Base-by-base conservation (phyloP, 2,329 filamentous ascomycete genomes). In the Trichoderma polysporum region DNA sequence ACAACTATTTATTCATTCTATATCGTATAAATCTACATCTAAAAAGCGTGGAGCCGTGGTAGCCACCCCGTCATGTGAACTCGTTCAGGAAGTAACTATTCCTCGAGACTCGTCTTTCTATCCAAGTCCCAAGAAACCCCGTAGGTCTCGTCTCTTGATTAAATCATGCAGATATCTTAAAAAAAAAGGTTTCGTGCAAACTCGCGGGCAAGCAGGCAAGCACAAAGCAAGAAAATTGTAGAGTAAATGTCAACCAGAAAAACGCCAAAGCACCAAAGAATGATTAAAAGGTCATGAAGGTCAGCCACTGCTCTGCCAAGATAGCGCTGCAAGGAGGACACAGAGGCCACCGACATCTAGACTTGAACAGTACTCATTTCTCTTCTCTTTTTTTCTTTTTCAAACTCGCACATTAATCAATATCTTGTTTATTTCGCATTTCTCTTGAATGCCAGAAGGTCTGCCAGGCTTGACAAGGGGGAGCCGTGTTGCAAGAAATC, bases 401-500 rank as follows among this genome's bases (percentile, higher is more conserved):
- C 63, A 66, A 61, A 41, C 58, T 56, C 57, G 37, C 47, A 47
- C 41, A 61, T 68, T 57, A 66, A 10, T 22, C 45, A 27, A 35
- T 53, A 52, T 61, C 68, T 7, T 13, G 25, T 33, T 77, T 85
- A 90, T 80, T 90, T 90, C 66, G 83, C 82, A 71, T 90, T 86
- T 78, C 91, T 90, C 83, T 93, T 93, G 82, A 95, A 99, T 64
- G 91, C 90, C 69, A 99, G 85, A 70, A 99, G 82, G 75, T 97
- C 94, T 19, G 93, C 89, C 71, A 99, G 83, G 78, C 91, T 97
- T 54, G 85, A 86, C 66, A 95, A 83, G 64, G 90, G 89, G 82
- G 94, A 98, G 22, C 95, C 94, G 74, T 92, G 91, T 83, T 94
- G 93, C 76, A 99, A 81, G 83, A 99, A 99, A 74, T 98, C 95